phyloP scores from a whole-genome alignment of 129 eudicot genomes.

The Escallonia herrerae region DNA sequence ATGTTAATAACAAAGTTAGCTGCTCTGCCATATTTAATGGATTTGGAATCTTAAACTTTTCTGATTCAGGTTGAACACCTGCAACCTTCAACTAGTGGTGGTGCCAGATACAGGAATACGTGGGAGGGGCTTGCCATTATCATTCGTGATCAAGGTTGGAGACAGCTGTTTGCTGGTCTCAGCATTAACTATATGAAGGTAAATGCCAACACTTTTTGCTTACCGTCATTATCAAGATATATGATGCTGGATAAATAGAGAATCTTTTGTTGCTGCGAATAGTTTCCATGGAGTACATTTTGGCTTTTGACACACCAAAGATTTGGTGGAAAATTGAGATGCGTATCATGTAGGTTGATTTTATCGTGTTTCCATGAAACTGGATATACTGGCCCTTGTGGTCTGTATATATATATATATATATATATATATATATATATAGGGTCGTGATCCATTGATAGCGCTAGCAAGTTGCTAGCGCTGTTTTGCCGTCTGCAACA shows the following conservation, averaged over 20 bases:
- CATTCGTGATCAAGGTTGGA: conserved; percentile 82
- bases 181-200: conserved; percentile 94
- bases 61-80: conserved; percentile 68
- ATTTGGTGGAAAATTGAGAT: background rate
- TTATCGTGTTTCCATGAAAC: no score
- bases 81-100: conserved; percentile 39
- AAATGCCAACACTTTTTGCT: background rate
- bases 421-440: no score
- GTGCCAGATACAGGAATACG: conserved; percentile 52
- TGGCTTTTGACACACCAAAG: background rate
- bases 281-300: background rate
- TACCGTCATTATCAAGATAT: background rate
- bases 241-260: no score
- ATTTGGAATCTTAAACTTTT: no score
- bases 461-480: no score
- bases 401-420: no score
- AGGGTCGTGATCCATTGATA: no score
- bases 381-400: no score
- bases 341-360: background rate
- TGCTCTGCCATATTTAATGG: no score
- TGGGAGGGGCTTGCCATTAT: conserved; percentile 64
- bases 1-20: no score
- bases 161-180: conserved; percentile 92
- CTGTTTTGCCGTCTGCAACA: no score
- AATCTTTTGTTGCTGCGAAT: background rate